These are phyloP conservation scores for Apocynum venetum DNA, from an alignment of 257 asterid species.

Conservation along the genomic window DNA sequence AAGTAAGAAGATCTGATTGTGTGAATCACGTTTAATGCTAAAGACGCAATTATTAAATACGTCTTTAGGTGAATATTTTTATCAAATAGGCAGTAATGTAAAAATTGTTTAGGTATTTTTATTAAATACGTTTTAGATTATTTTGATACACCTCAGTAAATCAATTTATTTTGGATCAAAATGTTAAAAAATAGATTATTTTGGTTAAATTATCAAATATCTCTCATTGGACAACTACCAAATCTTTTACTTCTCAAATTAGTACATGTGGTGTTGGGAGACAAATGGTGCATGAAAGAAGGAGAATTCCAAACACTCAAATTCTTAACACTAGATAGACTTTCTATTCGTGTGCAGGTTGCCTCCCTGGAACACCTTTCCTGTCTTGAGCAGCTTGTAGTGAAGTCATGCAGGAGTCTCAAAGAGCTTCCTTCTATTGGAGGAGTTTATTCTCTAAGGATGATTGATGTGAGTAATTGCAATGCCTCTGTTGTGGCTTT, in stretches of 20 bases:
- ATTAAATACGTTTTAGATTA: too few species aligned
- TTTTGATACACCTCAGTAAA: too few species aligned
- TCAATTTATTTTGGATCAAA: too few species aligned
- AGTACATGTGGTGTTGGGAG: neutral
- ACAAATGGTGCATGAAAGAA: neutral
- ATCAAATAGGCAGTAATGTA: too few species aligned
- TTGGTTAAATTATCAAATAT: neutral
- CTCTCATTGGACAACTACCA: neutral
- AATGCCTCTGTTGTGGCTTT: neutral
- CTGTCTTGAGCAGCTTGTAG: neutral
- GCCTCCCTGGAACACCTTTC: neutral
- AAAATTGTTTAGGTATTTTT: too few species aligned
- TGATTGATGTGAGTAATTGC: neutral
- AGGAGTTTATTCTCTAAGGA: neutral
- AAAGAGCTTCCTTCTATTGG: neutral
- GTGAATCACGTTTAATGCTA: too few species aligned
- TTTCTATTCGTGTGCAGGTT: neutral
- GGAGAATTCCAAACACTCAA: neutral
- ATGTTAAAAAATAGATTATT: too few species aligned
- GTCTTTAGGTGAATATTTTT: too few species aligned
- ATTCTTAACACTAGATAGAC: neutral
- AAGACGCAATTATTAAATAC: too few species aligned
- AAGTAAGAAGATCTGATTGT: too few species aligned
- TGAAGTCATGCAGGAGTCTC: neutral
- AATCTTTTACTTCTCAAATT: conserved; percentile 3